phyloP scores from a whole-genome alignment of 2,329 filamentous ascomycete genomes.

The Diaporthe destruens region DNA sequence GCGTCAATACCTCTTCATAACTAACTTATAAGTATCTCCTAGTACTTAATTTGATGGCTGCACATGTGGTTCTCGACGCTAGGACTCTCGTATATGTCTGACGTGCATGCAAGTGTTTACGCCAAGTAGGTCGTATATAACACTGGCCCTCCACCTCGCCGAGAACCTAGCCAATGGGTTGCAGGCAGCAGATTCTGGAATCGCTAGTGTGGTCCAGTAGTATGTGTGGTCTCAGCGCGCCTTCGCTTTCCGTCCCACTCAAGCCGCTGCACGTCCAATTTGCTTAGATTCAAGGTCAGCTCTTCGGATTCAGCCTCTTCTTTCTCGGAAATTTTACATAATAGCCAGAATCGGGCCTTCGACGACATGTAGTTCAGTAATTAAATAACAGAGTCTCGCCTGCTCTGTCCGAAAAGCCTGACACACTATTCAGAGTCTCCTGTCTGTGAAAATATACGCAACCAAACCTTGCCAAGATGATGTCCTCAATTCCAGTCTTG shows the following conservation, averaged over 20 bases:
- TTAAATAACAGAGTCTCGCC: background rate
- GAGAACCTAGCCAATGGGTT: background rate
- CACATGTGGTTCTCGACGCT: background rate
- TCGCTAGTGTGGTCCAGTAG: background rate
- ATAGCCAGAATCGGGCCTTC: background rate
- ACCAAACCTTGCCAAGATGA: background rate
- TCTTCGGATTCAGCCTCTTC: background rate
- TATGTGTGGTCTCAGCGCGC: background rate
- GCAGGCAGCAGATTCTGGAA: background rate
- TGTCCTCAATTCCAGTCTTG: background rate
- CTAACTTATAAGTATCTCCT: too few relatives aligned
- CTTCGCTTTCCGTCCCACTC: background rate
- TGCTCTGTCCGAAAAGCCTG: background rate
- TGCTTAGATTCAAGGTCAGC: background rate
- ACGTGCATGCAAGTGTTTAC: constrained; percentile 22
- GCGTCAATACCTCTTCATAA: too few relatives aligned
- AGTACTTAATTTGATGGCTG: background rate
- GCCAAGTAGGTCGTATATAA: background rate
- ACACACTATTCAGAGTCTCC: background rate
- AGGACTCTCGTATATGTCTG: constrained; percentile 16
- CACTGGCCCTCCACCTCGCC: background rate
- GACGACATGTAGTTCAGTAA: background rate
- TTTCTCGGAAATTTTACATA: background rate
- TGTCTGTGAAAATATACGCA: background rate
- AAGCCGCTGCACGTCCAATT: background rate